Percentiles rank a stretch among this genome's conserved stretches.
Evolutionary conservation across 768 basidiomycete species (phyloP).

Genomic region (Saitozyma podzolica): DNA sequence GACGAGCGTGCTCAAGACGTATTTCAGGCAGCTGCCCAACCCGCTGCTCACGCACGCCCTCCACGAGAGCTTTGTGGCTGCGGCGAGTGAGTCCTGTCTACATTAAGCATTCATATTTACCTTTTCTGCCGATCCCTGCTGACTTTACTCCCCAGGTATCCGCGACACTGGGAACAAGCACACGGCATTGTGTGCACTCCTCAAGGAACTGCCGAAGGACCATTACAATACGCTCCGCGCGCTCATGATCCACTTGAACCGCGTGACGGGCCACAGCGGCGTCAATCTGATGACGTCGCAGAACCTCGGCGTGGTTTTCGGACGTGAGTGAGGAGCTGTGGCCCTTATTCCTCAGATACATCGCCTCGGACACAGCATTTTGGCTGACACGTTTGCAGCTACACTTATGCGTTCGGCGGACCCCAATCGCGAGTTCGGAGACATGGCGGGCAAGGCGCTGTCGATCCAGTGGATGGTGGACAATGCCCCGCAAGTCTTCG

Average conservation of each 20-base stretch:
- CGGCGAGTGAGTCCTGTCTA: slow-evolving; percentile 58
- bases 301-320: slow-evolving; percentile 96
- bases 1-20: slow-evolving; percentile 94
- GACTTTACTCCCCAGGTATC: slow-evolving; percentile 52
- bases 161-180: slow-evolving; percentile 66
- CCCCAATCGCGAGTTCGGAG: slow-evolving; percentile 84
- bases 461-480: slow-evolving; percentile 94
- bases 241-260: slow-evolving; percentile 83
- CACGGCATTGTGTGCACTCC: slow-evolving; percentile 64
- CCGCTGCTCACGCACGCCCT: slow-evolving; percentile 87
- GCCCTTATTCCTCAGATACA: too few species aligned
- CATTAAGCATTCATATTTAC: neutral
- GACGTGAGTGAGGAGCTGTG: slow-evolving; percentile 76
- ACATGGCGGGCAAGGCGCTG: slow-evolving; percentile 93
- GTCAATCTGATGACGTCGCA: slow-evolving; percentile 90
- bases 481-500: slow-evolving; percentile 56
- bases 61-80: slow-evolving; percentile 83
- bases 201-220: slow-evolving; percentile 76
- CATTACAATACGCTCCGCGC: slow-evolving; percentile 81
- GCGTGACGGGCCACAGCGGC: slow-evolving; percentile 66
- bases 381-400: slow-evolving; percentile 58
- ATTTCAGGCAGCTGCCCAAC: slow-evolving; percentile 87
- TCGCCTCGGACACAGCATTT: neutral
- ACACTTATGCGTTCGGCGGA: slow-evolving; percentile 90
- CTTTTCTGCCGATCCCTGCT: neutral